Percentiles rank a stretch among this genome's conserved stretches.
Conservation (phyloP, 805 yeast genomes). For the Candida endomychidarum region DNA sequence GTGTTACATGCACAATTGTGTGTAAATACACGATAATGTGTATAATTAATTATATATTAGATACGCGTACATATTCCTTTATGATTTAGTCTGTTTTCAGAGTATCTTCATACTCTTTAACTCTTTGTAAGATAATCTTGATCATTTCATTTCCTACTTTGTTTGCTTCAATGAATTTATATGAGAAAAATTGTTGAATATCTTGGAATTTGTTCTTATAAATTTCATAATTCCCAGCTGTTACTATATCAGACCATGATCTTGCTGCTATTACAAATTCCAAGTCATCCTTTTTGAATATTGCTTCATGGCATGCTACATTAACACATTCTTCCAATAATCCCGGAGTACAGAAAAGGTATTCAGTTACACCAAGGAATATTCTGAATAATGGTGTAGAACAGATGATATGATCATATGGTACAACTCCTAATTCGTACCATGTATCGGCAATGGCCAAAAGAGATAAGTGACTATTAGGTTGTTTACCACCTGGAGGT, state of each 20-base stretch:
- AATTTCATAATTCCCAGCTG: constrained; percentile 68
- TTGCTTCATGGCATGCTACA: constrained; percentile 63
- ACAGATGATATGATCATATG: constrained; percentile 95
- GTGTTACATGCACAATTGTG: neutral
- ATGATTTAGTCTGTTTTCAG: too few species aligned
- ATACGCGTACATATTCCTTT: neutral
- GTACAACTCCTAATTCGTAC: constrained; percentile 80
- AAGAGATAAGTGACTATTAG: constrained; percentile 87
- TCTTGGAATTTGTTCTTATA: constrained; percentile 73
- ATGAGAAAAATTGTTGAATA: constrained; percentile 80
- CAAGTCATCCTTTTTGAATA: constrained; percentile 84
- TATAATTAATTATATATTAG: too few species aligned
- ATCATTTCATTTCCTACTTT: constrained; percentile 93
- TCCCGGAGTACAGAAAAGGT: constrained; percentile 80
- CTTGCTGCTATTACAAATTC: constrained; percentile 92
- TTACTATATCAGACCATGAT: constrained; percentile 80
- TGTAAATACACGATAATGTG: too few species aligned
- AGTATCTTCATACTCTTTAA: constrained; percentile 31
- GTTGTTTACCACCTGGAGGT: constrained; percentile 66
- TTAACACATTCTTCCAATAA: constrained; percentile 76
- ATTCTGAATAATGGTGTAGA: constrained; percentile 91
- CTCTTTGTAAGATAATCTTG: constrained; percentile 60
- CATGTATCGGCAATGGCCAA: constrained; percentile 93
- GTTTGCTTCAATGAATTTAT: constrained; percentile 87
- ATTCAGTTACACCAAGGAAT: constrained; percentile 91